Conservation (phyloP, 352 stramenopile species). For the Phytophthora gonapodyides region DNA sequence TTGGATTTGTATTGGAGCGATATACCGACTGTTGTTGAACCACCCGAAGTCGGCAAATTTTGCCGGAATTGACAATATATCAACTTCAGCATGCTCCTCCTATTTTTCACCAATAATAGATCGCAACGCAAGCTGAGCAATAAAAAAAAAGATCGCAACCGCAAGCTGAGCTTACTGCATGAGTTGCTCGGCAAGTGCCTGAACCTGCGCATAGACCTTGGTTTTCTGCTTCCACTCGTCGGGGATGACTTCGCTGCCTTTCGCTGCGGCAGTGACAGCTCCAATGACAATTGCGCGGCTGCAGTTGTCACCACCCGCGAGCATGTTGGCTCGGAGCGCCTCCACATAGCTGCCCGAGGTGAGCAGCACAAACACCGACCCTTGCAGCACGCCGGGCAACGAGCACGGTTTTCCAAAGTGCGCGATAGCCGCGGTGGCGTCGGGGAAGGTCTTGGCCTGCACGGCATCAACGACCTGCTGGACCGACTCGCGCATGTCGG, state of each 20-base stretch:
- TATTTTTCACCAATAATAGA: no score
- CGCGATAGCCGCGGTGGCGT: constrained; percentile 48
- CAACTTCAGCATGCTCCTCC: no score
- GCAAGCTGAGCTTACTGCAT: constrained; percentile 22
- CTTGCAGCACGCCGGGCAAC: constrained; percentile 60
- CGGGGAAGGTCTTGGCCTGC: constrained; percentile 42
- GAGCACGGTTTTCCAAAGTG: constrained; percentile 66
- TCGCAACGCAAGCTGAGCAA: no score
- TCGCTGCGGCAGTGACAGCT: constrained; percentile 48
- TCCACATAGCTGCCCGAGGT: constrained; percentile 49
- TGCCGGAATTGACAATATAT: no score
- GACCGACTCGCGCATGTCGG: constrained; percentile 36
- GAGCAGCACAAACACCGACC: constrained; percentile 63
- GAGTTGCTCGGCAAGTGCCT: constrained; percentile 47
- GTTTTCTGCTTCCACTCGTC: constrained; percentile 60
- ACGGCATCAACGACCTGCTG: constrained; percentile 57
- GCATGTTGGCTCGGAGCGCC: constrained; percentile 57
- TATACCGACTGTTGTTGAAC: no score
- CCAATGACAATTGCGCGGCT: constrained; percentile 70
- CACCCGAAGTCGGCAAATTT: no score
- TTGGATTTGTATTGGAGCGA: no score
- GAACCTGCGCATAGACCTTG: constrained; percentile 41
- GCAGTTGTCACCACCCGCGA: constrained; percentile 73
- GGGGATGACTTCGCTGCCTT: constrained; percentile 37
- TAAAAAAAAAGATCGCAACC: no score